Evolutionary conservation across 1,139 yeast genomes (phyloP).

Genomic region (Casaregolazyma lundiana): DNA sequence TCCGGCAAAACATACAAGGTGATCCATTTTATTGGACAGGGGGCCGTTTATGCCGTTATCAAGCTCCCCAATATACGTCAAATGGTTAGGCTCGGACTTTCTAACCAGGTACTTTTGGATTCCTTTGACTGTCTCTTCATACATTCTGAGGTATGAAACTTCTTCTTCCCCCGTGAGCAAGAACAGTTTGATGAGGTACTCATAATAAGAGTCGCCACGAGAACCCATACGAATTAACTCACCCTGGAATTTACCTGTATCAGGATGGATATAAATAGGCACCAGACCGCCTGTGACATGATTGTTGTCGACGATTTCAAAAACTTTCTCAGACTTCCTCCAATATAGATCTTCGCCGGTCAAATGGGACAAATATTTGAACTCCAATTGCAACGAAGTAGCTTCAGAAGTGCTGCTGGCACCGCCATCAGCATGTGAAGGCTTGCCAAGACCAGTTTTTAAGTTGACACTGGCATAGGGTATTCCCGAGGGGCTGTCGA

Average conservation of each 20-base stretch:
- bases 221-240: constrained; percentile 73
- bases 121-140: constrained; percentile 72
- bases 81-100: constrained; percentile 57
- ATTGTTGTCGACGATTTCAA: constrained; percentile 56
- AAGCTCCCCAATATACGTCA: constrained; percentile 74
- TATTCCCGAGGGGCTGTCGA: constrained; percentile 58
- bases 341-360: constrained; percentile 80
- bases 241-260: constrained; percentile 66
- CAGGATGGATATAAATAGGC: constrained; percentile 76
- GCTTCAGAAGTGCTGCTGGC: constrained; percentile 88
- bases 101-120: constrained; percentile 60
- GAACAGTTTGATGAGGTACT: constrained; percentile 81
- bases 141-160: constrained; percentile 64
- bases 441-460: constrained; percentile 54
- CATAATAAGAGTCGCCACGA: constrained; percentile 91
- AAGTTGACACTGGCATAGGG: constrained; percentile 81
- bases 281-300: constrained; percentile 70
- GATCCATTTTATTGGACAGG: constrained; percentile 83
- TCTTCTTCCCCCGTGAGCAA: constrained; percentile 67
- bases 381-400: constrained; percentile 81
- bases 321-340: constrained; percentile 70
- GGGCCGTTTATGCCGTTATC: constrained; percentile 59
- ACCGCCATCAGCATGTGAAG: constrained; percentile 59
- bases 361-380: constrained; percentile 72
- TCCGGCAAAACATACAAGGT: constrained; percentile 87